Base-by-base conservation (phyloP, 495 filamentous ascomycete species). In the Xylaria cubensis region DNA sequence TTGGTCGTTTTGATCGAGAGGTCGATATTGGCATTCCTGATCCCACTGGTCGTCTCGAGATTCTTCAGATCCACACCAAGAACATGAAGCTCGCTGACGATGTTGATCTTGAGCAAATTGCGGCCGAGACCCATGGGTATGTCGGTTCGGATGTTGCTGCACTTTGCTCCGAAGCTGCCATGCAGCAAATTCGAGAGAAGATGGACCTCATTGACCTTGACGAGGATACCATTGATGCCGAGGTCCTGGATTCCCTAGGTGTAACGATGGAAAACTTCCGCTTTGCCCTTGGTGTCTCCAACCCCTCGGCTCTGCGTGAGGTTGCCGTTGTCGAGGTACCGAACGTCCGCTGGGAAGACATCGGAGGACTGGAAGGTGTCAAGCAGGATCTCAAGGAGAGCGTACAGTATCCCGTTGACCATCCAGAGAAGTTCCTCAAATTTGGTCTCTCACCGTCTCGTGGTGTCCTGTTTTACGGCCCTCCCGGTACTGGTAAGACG, bases 241-340 rank as follows among this genome's bases (percentile, higher is more conserved):
- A 99, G 84, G 97, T 99, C 50, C 88, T 99, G 63, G 97, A 99
- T 84, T 97, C 96, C 39, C 90, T 99, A 55, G 96, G 96, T 82
- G 96, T 99, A 66, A 99, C 96, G 70, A 98, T 98, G 93, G 96
- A 99, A 80, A 98, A 99, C 89, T 99, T 99, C 93, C 92, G 95
- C 72, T 98, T 97, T 76, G 95, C 96, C 67, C 92, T 99, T 66
- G 96, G 96, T 80, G 94, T 97, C 74, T 97, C 94, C 83, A 99
- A 98, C 88, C 96, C 96, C 74, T 98, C 97, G 76, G 96, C 96
- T 72, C 94, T 99, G 58, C 96, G 96, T 84, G 96, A 99, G 83
- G 97, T 98, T 79, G 96, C 97, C 34, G 96, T 99, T 74, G 96
- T 99, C 83, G 96, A 99, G 84, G 96, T 98, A 73, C 96, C 96